Conservation (phyloP, 805 yeast species). For the Candida bentonensis region DNA sequence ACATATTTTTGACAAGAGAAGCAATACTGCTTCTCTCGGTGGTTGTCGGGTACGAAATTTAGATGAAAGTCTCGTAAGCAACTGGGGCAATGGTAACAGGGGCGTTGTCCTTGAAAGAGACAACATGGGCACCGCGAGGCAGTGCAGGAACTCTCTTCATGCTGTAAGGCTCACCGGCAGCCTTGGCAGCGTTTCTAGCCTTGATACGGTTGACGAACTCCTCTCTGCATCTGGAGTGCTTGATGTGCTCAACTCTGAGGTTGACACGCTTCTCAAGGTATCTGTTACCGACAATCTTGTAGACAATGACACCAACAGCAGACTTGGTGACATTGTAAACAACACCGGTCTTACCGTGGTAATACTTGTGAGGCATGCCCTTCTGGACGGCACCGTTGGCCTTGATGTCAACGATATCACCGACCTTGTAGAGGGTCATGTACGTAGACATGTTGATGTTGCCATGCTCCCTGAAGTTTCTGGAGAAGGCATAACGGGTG, state of each 20-base stretch:
- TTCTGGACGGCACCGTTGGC: constrained; percentile 98
- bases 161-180: constrained; percentile 75
- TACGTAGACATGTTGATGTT: constrained; percentile 86
- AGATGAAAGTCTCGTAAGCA: constrained; percentile 99
- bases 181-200: constrained; percentile 95
- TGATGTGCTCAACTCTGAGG: constrained; percentile 97
- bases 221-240: constrained; percentile 99
- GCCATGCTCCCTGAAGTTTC: constrained; percentile 99
- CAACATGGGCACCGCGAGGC: constrained; percentile 88
- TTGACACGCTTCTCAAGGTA: constrained; percentile 97
- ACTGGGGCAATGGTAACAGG: constrained; percentile 98
- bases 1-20: no score
- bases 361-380: constrained; percentile 99
- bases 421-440: constrained; percentile 96
- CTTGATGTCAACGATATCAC: constrained; percentile 98
- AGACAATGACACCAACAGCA: constrained; percentile 93
- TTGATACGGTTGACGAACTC: constrained; percentile 98
- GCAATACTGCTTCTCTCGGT: no score
- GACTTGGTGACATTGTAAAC: constrained; percentile 98
- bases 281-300: constrained; percentile 98
- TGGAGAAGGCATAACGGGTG: constrained; percentile 99
- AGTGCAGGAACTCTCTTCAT: constrained; percentile 97
- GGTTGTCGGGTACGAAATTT: no score
- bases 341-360: constrained; percentile 99
- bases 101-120: constrained; percentile 65